Percentiles rank a stretch among this genome's conserved stretches.
phyloP scores from a whole-genome alignment of 2,329 filamentous ascomycete species.

The Colletotrichum noveboracense region DNA sequence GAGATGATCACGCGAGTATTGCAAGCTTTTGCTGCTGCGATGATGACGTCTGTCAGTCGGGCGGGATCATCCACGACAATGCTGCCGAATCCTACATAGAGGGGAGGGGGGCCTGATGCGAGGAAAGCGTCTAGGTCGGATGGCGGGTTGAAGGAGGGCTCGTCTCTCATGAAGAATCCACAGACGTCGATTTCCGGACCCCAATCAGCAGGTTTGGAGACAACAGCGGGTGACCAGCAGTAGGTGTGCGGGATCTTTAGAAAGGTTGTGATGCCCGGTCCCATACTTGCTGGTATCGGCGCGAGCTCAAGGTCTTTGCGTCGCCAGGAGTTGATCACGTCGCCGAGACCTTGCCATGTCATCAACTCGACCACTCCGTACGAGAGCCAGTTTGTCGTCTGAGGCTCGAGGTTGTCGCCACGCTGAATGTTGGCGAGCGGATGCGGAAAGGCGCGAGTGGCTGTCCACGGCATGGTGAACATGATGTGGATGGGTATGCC shows the following conservation, averaged over 20 bases:
- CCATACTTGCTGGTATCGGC: conserved; percentile 72
- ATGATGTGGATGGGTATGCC: conserved; percentile 51
- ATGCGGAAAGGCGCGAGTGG: conserved; percentile 75
- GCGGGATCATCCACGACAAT: conserved; percentile 53
- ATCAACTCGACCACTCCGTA: conserved; percentile 77
- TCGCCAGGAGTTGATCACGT: conserved; percentile 63
- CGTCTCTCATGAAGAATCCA: conserved; percentile 70
- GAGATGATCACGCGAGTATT: conserved; percentile 58
- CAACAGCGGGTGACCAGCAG: conserved; percentile 74
- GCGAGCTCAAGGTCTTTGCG: conserved; percentile 69
- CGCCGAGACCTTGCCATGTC: conserved; percentile 70
- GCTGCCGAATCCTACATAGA: conserved; percentile 50
- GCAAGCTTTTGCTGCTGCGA: conserved; percentile 42
- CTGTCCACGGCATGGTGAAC: conserved; percentile 75
- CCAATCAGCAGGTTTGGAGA: conserved; percentile 72
- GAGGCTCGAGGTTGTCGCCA: conserved; percentile 40
- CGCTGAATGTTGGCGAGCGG: conserved; percentile 75
- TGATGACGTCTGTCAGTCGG: conserved; percentile 40
- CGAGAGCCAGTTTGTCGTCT: conserved; percentile 72
- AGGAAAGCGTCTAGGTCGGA: conserved; percentile 55
- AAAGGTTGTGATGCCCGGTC: conserved; percentile 70
- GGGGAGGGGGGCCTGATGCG: conserved; percentile 42
- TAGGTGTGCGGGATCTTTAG: conserved; percentile 77
- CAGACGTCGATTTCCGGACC: conserved; percentile 62
- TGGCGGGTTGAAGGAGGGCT: conserved; percentile 58